Percentiles rank a stretch among this genome's conserved stretches.
Conservation (phyloP, 345 rosid species). For the Physaria fendleri region DNA sequence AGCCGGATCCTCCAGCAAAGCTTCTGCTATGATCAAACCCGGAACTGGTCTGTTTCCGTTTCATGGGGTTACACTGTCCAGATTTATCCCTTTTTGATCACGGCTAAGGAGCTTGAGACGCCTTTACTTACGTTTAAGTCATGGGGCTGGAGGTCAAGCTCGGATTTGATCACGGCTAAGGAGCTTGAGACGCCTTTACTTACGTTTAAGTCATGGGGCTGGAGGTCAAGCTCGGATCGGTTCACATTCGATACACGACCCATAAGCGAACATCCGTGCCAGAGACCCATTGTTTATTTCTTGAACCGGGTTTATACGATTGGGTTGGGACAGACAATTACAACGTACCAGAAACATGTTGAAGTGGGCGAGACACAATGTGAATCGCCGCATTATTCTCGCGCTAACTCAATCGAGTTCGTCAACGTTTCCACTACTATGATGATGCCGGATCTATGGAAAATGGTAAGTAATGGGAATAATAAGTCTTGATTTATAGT, state of each 20-base stretch:
- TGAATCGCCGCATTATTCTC: constrained; percentile 27
- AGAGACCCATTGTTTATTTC: constrained; percentile 58
- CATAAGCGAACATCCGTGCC: constrained; percentile 44
- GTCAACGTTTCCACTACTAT: constrained; percentile 40
- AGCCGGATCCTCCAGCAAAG: constrained; percentile 67
- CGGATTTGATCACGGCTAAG: constrained; percentile 45
- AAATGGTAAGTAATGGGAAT: constrained; percentile 55
- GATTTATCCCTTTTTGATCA: constrained; percentile 46
- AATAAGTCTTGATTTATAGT: no score
- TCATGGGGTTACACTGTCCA: constrained; percentile 89
- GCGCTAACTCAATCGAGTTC: constrained; percentile 34
- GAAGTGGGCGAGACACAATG: constrained; percentile 34
- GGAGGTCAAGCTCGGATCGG: constrained; percentile 53
- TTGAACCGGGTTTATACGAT: constrained; percentile 40
- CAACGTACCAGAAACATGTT: constrained; percentile 42
- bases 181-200: constrained; percentile 48
- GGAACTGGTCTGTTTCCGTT: constrained; percentile 68
- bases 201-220: constrained; percentile 78
- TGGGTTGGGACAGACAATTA: constrained; percentile 36
- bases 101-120: constrained; percentile 57
- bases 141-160: constrained; percentile 61
- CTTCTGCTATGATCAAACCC: constrained; percentile 56
- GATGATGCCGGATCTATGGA: constrained; percentile 50
- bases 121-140: constrained; percentile 56
- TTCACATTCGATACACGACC: constrained; percentile 69